These are phyloP conservation scores for Myriosclerotinia scirpicola DNA, from an alignment of 2,329 filamentous ascomycete species.

Conservation along the genomic window DNA sequence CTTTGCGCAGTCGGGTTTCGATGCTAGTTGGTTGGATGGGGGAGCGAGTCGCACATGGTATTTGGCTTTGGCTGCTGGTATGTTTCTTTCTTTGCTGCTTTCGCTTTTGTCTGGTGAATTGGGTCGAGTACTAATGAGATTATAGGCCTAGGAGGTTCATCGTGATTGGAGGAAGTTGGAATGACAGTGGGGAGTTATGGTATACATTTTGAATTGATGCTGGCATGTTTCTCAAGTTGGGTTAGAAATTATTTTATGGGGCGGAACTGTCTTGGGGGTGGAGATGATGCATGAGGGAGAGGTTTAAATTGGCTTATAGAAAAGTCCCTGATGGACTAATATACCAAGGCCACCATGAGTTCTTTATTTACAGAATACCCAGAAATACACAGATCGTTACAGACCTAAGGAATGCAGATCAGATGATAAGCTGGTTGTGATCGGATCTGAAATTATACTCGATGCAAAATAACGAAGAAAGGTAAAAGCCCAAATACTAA, in stretches of 20 bases:
- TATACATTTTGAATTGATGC: background rate
- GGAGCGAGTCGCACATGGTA: constrained; percentile 86
- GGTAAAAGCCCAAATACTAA: too few relatives aligned
- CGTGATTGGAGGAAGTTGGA: background rate
- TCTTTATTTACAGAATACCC: background rate
- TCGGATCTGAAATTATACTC: too few relatives aligned
- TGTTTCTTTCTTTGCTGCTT: constrained; percentile 10
- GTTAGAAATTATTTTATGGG: too few relatives aligned
- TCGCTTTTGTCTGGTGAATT: background rate
- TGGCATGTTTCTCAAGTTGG: background rate
- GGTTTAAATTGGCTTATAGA: background rate
- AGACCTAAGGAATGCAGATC: background rate
- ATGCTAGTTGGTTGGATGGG: constrained; percentile 71
- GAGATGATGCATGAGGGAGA: background rate
- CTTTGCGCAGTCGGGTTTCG: constrained; percentile 67
- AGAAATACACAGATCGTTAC: background rate
- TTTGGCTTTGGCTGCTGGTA: constrained; percentile 73
- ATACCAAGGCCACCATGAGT: background rate
- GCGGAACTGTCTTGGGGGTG: background rate
- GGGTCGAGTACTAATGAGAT: background rate
- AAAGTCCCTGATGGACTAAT: background rate
- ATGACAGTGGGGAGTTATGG: background rate
- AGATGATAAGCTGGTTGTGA: too few relatives aligned
- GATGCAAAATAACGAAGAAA: too few relatives aligned
- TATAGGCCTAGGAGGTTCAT: constrained; percentile 19